These are phyloP conservation scores for Puya raimondii DNA, from an alignment of 176 grass and related monocot species.

Conservation along the genomic window DNA sequence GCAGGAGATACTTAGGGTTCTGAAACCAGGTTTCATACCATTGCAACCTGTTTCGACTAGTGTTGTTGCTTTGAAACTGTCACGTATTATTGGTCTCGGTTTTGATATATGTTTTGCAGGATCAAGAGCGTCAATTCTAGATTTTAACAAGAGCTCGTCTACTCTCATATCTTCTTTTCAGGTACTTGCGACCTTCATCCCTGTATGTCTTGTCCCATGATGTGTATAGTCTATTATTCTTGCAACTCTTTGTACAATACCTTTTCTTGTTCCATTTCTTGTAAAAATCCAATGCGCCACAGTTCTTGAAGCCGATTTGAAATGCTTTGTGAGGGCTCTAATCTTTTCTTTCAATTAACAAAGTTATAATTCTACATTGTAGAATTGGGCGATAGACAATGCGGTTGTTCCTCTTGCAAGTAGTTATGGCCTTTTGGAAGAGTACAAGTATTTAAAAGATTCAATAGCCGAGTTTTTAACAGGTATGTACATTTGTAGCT, in stretches of 20 bases:
- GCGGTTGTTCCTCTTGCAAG: constrained; percentile 71
- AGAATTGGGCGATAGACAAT: constrained; percentile 86
- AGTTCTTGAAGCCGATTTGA: neutral
- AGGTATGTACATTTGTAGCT: constrained; percentile 33
- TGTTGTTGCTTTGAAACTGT: neutral
- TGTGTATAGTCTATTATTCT: neutral
- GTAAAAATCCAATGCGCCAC: too few relatives aligned
- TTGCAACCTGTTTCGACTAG: neutral
- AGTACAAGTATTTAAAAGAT: constrained; percentile 78
- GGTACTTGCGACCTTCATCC: constrained; percentile 23
- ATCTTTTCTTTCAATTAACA: constrained; percentile 5
- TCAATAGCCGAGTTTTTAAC: constrained; percentile 71
- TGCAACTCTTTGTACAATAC: neutral
- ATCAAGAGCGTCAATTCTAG: constrained; percentile 77
- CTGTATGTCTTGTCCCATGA: neutral
- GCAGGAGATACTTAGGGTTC: constrained; percentile 58
- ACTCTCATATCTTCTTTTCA: constrained; percentile 51
- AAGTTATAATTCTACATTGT: constrained; percentile 18
- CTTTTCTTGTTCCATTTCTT: neutral
- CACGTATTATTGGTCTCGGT: constrained; percentile 8
- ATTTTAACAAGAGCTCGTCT: constrained; percentile 95
- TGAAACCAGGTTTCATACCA: constrained; percentile 55
- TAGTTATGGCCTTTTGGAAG: constrained; percentile 54
- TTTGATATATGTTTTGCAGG: constrained; percentile 28
- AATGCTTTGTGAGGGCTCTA: neutral